Conservation (phyloP, 331 rosid genomes). For the Quercus tomentella region DNA sequence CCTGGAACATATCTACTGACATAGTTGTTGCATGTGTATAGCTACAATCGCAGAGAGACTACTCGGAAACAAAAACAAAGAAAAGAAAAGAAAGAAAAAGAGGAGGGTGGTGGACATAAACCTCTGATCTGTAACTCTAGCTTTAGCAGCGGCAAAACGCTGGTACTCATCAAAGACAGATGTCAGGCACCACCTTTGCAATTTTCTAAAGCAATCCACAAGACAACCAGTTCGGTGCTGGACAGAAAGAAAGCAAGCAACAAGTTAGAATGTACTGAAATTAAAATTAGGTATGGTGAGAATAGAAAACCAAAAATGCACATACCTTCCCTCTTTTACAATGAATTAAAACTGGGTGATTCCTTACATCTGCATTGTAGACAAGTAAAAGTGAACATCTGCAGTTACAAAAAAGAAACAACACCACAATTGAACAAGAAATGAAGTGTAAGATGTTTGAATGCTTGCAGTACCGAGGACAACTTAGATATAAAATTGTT, state of each 20-base stretch:
- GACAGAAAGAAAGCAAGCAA: conserved; percentile 13
- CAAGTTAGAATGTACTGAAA: not conserved
- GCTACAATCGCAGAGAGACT: conserved; percentile 11
- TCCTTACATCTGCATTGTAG: conserved; percentile 68
- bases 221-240: conserved; percentile 98
- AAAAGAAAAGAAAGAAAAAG: not conserved
- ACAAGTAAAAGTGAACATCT: conserved; percentile 5
- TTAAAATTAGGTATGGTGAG: not conserved
- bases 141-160: conserved; percentile 95
- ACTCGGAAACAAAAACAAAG: not conserved
- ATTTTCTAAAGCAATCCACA: conserved; percentile 86
- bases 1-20: conserved; percentile 22
- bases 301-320: not conserved
- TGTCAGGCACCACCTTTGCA: conserved; percentile 90
- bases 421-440: conserved; percentile 5
- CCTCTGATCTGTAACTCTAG: conserved; percentile 94
- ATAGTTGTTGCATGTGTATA: conserved; percentile 24
- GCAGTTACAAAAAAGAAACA: not conserved
- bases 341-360: conserved; percentile 91
- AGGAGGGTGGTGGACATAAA: conserved; percentile 31
- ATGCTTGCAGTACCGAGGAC: conserved; percentile 64
- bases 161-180: conserved; percentile 93
- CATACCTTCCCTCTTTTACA: conserved; percentile 96
- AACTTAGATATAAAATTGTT: conserved; percentile 24
- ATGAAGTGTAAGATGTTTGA: not conserved